These are phyloP conservation scores for Nakazawaea ernobii DNA, from an alignment of 805 yeast species.

Conservation along the genomic window DNA sequence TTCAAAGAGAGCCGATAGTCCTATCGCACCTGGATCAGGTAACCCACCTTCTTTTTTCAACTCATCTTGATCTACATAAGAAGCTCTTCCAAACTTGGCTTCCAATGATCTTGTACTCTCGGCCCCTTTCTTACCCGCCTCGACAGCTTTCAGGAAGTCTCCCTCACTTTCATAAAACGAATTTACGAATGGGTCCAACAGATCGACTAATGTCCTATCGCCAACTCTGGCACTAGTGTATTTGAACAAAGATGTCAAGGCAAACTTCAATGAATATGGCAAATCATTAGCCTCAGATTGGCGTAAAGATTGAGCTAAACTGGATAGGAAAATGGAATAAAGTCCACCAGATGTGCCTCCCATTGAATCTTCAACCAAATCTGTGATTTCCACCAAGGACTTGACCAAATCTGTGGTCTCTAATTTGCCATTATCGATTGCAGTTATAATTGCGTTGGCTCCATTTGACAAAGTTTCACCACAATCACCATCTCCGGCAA, in stretches of 20 bases:
- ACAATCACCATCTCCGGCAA: slow-evolving; percentile 40
- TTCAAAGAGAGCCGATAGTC: slow-evolving; percentile 56
- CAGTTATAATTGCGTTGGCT: slow-evolving; percentile 23
- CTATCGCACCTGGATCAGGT: slow-evolving; percentile 96
- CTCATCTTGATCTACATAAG: slow-evolving; percentile 69
- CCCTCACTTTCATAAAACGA: slow-evolving; percentile 39
- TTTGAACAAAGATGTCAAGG: slow-evolving; percentile 68
- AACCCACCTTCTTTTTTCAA: slow-evolving; percentile 60
- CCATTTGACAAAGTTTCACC: slow-evolving; percentile 32
- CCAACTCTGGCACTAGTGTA: slow-evolving; percentile 89
- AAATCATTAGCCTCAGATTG: slow-evolving; percentile 38
- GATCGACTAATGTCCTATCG: slow-evolving; percentile 84
- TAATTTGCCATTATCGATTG: slow-evolving; percentile 32
- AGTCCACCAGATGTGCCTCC: slow-evolving; percentile 97
- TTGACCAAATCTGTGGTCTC: slow-evolving; percentile 46
- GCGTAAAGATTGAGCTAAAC: slow-evolving; percentile 52
- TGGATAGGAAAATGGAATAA: slow-evolving; percentile 79
- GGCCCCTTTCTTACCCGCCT: slow-evolving; percentile 72
- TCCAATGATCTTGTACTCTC: slow-evolving; percentile 64
- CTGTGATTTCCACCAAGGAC: slow-evolving; percentile 68
- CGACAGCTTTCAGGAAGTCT: slow-evolving; percentile 54
- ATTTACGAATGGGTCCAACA: slow-evolving; percentile 81
- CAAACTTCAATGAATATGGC: slow-evolving; percentile 47
- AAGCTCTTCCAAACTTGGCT: slow-evolving; percentile 92
- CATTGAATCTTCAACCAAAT: slow-evolving; percentile 80